Evolutionary conservation across 305 asterid species (phyloP).

Genomic region (Withania somnifera): DNA sequence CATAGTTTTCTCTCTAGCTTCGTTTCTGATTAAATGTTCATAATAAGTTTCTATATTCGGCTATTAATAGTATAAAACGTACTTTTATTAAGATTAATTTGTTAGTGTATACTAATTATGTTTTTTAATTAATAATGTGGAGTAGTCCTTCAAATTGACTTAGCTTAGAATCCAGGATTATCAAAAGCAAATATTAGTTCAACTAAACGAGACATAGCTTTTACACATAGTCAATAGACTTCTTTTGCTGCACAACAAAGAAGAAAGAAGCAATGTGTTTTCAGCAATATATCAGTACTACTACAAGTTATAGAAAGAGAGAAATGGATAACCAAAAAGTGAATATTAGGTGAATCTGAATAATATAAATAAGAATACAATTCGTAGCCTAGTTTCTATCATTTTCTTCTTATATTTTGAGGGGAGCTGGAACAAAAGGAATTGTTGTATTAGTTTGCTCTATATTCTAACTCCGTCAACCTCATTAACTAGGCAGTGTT

Average conservation of each 20-base stretch:
- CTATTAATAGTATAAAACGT: neutral
- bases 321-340: neutral
- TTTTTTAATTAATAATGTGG: neutral
- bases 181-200: neutral
- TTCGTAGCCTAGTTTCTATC: too few species aligned
- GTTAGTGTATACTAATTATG: constrained; percentile 18
- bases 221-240: neutral
- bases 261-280: neutral
- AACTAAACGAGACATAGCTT: neutral
- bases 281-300: neutral
- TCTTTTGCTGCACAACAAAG: neutral
- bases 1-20: neutral
- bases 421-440: too few species aligned
- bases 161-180: neutral
- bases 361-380: neutral
- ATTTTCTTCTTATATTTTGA: too few species aligned
- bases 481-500: too few species aligned
- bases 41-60: neutral
- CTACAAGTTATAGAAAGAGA: neutral
- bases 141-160: neutral
- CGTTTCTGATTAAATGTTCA: neutral
- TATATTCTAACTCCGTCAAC: too few species aligned
- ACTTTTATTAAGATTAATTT: neutral
- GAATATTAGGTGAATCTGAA: constrained; percentile 8
- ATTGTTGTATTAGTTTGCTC: too few species aligned